These are phyloP conservation scores for Candida koratica DNA, from an alignment of 805 yeast genomes.

Conservation along the genomic window DNA sequence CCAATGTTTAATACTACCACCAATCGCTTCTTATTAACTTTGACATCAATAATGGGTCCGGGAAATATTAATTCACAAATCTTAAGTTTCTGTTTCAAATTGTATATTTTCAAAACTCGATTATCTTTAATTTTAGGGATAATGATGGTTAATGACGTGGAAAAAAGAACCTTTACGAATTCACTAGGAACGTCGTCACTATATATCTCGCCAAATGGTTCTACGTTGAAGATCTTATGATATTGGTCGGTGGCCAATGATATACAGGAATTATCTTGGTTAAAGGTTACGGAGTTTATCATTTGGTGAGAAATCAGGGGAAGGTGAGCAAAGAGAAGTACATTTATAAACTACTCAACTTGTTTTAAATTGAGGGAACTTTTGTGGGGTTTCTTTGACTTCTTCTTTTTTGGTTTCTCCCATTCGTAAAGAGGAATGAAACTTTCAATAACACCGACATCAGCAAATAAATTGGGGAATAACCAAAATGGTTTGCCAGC, in stretches of 20 bases:
- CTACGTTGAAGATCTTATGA: constrained; percentile 41
- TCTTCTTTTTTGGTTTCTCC: constrained; percentile 48
- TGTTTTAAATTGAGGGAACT: constrained; percentile 38
- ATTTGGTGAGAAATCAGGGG: constrained; percentile 1
- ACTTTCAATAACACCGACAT: constrained; percentile 89
- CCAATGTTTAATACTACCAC: constrained; percentile 69
- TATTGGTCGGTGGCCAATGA: constrained; percentile 30
- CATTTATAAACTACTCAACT: constrained; percentile 17
- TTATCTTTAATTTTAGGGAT: constrained; percentile 29
- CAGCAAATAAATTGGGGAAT: constrained; percentile 93
- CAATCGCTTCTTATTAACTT: constrained; percentile 76
- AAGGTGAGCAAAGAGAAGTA: not conserved
- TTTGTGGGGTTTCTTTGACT: constrained; percentile 19
- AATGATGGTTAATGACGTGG: constrained; percentile 39
- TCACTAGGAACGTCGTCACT: constrained; percentile 24
- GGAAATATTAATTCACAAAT: constrained; percentile 91
- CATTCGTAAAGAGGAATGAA: constrained; percentile 87
- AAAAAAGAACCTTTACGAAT: constrained; percentile 36
- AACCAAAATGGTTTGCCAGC: constrained; percentile 84
- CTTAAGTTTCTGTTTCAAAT: constrained; percentile 39
- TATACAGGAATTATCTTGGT: constrained; percentile 40
- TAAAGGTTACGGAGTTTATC: constrained; percentile 38
- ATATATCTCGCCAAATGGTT: constrained; percentile 44
- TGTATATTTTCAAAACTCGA: constrained; percentile 35
- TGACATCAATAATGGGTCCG: constrained; percentile 63